phyloP scores from a whole-genome alignment of 176 grass and related monocot genomes.

The Cocos nucifera region DNA sequence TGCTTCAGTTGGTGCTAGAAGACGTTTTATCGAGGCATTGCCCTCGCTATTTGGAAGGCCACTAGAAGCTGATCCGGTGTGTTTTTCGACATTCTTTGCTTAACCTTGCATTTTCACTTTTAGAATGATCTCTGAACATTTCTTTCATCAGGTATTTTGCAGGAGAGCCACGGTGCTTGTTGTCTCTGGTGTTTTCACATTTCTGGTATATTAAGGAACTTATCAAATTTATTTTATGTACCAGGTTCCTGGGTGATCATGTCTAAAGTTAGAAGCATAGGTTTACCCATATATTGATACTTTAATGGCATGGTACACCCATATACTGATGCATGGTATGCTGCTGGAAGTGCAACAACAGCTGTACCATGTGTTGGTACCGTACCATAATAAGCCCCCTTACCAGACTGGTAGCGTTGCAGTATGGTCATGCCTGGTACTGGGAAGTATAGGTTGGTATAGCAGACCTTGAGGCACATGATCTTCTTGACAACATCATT shows the following conservation, averaged over 20 bases:
- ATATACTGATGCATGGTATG: no score
- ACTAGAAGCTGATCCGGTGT: constrained; percentile 87
- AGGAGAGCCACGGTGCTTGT: constrained; percentile 67
- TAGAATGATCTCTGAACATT: constrained; percentile 10
- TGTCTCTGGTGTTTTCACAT: constrained; percentile 73
- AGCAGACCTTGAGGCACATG: no score
- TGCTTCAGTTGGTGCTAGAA: constrained; percentile 86
- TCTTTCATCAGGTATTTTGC: constrained; percentile 63
- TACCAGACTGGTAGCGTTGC: no score
- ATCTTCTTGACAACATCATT: no score
- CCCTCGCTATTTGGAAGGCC: constrained; percentile 64
- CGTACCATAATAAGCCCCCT: no score
- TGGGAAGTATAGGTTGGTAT: no score
- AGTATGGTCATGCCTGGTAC: no score
- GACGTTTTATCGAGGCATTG: constrained; percentile 91
- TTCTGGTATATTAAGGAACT: constrained; percentile 66
- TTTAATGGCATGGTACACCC: no score
- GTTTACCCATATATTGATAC: no score
- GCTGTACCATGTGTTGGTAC: no score
- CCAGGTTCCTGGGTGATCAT: not conserved
- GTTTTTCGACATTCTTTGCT: constrained; percentile 6
- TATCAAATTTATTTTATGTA: constrained; percentile 9
- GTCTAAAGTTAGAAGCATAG: not conserved
- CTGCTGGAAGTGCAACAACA: no score
- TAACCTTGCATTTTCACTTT: constrained; percentile 8